phyloP scores from a whole-genome alignment of 108 stramenopile species.

The Nitzschia sp. region DNA sequence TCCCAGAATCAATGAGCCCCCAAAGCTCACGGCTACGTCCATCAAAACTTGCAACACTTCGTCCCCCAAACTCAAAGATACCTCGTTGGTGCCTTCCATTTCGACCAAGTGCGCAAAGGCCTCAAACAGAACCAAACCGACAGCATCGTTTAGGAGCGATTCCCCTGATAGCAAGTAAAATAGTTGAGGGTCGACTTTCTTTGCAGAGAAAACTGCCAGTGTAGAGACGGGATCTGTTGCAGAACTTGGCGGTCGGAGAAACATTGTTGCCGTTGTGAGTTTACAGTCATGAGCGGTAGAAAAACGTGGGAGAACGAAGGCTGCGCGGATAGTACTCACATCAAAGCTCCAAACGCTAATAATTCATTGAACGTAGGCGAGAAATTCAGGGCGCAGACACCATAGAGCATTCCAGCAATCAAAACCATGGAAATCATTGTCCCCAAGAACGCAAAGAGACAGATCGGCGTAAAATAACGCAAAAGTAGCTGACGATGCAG shows the following conservation, averaged over 20 bases:
- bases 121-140: conserved; percentile 66
- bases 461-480: conserved; percentile 49
- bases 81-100: conserved; percentile 13
- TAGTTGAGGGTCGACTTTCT: conserved; percentile 62
- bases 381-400: not conserved
- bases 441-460: conserved; percentile 59
- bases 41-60: conserved; percentile 18
- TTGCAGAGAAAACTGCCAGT: conserved; percentile 63
- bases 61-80: not conserved
- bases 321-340: too few species aligned
- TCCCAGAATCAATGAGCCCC: conserved; percentile 47
- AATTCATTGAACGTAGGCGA: conserved; percentile 48
- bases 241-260: conserved; percentile 8
- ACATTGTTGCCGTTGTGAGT: not conserved
- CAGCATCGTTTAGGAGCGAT: conserved; percentile 77
- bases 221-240: conserved; percentile 81
- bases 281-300: too few species aligned
- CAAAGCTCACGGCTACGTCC: conserved; percentile 43
- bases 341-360: conserved; percentile 68
- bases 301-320: too few species aligned
- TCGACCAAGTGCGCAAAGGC: conserved; percentile 54
- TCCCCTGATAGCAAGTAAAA: conserved; percentile 85
- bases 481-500: conserved; percentile 54
- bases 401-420: conserved; percentile 42
- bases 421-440: conserved; percentile 51